Evolutionary conservation across 2,329 filamentous ascomycete species (phyloP).

Genomic region (Proliferodiscus dingleyae): DNA sequence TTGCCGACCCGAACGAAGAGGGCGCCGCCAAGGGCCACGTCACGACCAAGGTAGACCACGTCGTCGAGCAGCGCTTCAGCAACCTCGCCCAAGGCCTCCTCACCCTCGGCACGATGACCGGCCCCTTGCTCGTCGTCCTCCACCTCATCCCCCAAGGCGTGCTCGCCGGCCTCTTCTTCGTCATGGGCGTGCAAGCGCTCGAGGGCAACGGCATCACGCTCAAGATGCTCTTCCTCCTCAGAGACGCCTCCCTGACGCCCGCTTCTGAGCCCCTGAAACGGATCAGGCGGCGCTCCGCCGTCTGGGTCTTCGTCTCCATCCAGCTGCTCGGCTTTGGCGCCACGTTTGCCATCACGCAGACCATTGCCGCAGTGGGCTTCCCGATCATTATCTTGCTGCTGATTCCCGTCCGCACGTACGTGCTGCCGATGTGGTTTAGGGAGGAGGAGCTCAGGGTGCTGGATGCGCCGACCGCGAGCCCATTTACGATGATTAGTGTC

Average conservation of each 20-base stretch:
- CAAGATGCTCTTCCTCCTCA: constrained; percentile 65
- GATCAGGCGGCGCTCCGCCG: constrained; percentile 56
- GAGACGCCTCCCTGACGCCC: constrained; percentile 60
- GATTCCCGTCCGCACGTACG: constrained; percentile 26
- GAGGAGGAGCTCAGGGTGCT: constrained; percentile 24
- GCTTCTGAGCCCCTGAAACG: constrained; percentile 53
- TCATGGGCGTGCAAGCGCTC: constrained; percentile 78
- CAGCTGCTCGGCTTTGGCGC: constrained; percentile 68
- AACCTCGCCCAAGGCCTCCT: constrained; percentile 75
- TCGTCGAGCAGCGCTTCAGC: constrained; percentile 75
- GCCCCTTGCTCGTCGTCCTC: constrained; percentile 67
- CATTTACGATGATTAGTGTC: constrained; percentile 30
- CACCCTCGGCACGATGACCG: constrained; percentile 73
- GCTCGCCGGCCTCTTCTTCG: constrained; percentile 75
- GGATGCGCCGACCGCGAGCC: constrained; percentile 66
- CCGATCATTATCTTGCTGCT: constrained; percentile 39
- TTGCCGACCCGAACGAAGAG: constrained; percentile 46
- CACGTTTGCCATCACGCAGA: constrained; percentile 80
- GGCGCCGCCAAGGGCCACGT: constrained; percentile 54
- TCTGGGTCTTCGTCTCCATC: constrained; percentile 67
- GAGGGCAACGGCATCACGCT: constrained; percentile 71
- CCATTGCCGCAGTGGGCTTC: constrained; percentile 76
- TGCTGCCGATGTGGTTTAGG: constrained; percentile 36
- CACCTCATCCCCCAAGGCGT: constrained; percentile 77
- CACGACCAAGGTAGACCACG: constrained; percentile 48